phyloP scores from a whole-genome alignment of 257 asterid species.

The Solanum dulcamara region DNA sequence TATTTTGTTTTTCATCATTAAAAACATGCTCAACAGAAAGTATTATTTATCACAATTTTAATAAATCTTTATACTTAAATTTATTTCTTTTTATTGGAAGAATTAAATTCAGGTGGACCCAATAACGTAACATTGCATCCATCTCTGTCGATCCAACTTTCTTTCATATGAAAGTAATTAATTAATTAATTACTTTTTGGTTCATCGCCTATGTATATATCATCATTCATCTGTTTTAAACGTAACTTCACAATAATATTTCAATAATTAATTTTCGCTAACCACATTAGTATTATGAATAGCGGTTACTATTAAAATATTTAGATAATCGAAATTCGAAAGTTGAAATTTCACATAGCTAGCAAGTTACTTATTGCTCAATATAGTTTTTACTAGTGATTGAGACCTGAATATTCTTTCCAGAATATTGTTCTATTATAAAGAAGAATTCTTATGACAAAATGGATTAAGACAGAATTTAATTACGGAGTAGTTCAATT shows the following conservation, averaged over 20 bases:
- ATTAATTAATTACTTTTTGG: too few species aligned
- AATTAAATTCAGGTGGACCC: neutral
- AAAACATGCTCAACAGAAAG: neutral
- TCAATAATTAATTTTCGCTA: too few species aligned
- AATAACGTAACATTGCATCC: neutral
- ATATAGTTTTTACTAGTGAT: too few species aligned
- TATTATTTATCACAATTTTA: neutral
- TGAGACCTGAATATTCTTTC: neutral
- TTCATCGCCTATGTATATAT: neutral
- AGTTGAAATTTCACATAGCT: too few species aligned
- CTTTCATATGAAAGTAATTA: neutral
- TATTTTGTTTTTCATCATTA: neutral
- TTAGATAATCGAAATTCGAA: too few species aligned
- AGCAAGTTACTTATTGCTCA: neutral
- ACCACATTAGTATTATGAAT: too few species aligned
- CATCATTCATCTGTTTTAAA: neutral
- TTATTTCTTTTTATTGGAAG: neutral
- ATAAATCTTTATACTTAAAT: neutral
- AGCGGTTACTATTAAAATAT: too few species aligned
- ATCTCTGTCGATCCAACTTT: neutral
- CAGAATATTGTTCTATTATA: neutral
- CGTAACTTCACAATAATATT: too few species aligned
- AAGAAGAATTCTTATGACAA: neutral
- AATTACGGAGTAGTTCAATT: neutral
- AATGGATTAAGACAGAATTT: neutral